Evolutionary conservation across 805 yeast species (phyloP).

Genomic region (Kuraishia cidri): DNA sequence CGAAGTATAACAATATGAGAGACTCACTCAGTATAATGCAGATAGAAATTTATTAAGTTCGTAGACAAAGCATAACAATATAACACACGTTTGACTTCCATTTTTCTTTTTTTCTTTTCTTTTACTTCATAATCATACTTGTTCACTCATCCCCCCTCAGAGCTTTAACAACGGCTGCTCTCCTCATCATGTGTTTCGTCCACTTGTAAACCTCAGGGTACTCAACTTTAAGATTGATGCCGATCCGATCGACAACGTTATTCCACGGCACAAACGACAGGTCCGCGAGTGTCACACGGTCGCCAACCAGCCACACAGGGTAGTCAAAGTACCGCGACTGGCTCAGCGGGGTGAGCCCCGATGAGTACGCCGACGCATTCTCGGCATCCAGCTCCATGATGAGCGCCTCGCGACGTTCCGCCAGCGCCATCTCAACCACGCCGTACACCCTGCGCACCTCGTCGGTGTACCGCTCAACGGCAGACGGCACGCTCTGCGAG

Average conservation of each 20-base stretch:
- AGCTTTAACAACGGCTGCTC: conserved; percentile 87
- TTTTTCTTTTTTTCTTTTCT: too few relatives aligned
- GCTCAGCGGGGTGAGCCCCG: conserved; percentile 81
- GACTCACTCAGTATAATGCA: too few relatives aligned
- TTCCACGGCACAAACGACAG: conserved; percentile 95
- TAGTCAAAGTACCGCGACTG: conserved; percentile 83
- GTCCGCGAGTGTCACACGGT: conserved; percentile 77
- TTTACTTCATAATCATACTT: neutral
- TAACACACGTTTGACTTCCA: too few relatives aligned
- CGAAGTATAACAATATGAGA: too few relatives aligned
- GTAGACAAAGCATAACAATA: too few relatives aligned
- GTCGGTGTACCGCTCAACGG: conserved; percentile 83
- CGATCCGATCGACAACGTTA: conserved; percentile 88
- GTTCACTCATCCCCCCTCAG: conserved; percentile 35
- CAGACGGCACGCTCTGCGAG: conserved; percentile 75
- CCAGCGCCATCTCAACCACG: conserved; percentile 89
- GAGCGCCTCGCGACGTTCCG: conserved; percentile 84
- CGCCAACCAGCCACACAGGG: conserved; percentile 95
- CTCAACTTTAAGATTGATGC: conserved; percentile 78
- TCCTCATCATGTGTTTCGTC: conserved; percentile 93
- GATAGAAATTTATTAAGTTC: too few relatives aligned
- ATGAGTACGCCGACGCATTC: conserved; percentile 78
- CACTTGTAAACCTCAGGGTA: conserved; percentile 94
- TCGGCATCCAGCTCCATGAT: conserved; percentile 85
- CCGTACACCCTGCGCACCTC: conserved; percentile 92